Evolutionary conservation across 805 yeast species (phyloP).

Genomic region (Blastobotrys chiropterorum): DNA sequence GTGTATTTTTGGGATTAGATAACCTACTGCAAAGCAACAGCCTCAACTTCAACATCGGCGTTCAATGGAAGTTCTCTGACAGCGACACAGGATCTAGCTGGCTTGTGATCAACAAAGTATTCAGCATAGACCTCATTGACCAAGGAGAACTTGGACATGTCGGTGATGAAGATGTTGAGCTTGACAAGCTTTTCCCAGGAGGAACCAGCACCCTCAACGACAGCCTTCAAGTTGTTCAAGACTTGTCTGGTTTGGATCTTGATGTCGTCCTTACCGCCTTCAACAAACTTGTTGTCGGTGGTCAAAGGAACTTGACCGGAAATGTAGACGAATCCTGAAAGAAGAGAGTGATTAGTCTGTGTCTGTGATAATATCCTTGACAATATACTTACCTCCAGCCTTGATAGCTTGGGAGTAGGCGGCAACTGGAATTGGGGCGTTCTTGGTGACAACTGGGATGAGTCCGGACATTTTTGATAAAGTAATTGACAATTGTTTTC

Average conservation of each 20-base stretch:
- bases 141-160: constrained; percentile 77
- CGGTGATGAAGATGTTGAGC: constrained; percentile 84
- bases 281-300: constrained; percentile 67
- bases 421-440: constrained; percentile 95
- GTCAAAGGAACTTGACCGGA: constrained; percentile 95
- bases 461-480: constrained; percentile 7
- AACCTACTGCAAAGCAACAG: constrained; percentile 63
- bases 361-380: constrained; percentile 11
- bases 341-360: background rate
- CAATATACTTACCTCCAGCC: constrained; percentile 47
- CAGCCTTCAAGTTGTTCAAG: constrained; percentile 41
- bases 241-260: constrained; percentile 35
- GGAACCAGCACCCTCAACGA: constrained; percentile 82
- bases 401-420: constrained; percentile 94
- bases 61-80: constrained; percentile 87
- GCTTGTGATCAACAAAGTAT: constrained; percentile 37
- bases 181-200: constrained; percentile 78
- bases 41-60: constrained; percentile 84
- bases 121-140: constrained; percentile 78
- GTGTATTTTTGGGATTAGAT: too few species aligned
- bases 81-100: constrained; percentile 98
- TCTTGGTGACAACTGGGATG: constrained; percentile 16
- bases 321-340: constrained; percentile 68
- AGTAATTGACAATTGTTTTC: background rate
- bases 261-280: constrained; percentile 68